Evolutionary conservation across 106 monocot species (phyloP), one percentile per base, ranked within the genome.

Genomic region (Amphibolis antarctica): DNA sequence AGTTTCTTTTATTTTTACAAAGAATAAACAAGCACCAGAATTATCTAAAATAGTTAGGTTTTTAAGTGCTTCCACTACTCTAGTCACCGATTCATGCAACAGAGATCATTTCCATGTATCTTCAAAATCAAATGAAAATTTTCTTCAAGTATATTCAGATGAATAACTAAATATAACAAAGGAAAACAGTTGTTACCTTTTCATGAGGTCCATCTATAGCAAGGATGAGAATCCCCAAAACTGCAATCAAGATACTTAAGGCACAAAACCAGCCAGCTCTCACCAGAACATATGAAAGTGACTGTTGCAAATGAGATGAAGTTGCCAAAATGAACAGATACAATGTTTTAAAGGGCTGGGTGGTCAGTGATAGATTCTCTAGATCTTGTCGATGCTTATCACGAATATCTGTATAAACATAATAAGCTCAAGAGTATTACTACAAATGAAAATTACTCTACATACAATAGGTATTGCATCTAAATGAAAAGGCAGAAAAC

Each of bases 331-430:
- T 22, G 65, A 94, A 94, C 54, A 86, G 67, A 44, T 69, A 51
- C 55, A 80, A 47, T 23, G 94, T 94, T 70, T 46, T 81, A 46
- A 86, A 66, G 15, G 94, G 94, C 27, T 79, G 89, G 14, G 73
- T 73, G 42, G 75, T 74, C 63, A 94, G 58, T 51, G 94, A 82
- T 67, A 89, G 63, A 63, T 73, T 83, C 68, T 89, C 77, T 30
- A 81, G 47, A 53, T 94, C 86, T 69, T 67, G 21, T 46, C 62
- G 76, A 63, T 83, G 79, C 53, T 76, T 86, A 46, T 77, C 58
- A 21, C 45, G 69, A 62, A 86, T 83, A 36, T 86, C 94, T 94
- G 83, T 63, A 75, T 66, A 76, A 82, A 61, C 12, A 49, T 28
- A 61, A 20, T 10, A 61, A 61, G 17, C 19, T 18, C 42, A 10